A percentile compares a stretch with the other conserved stretches of the same genome.
Evolutionary conservation across 2,329 filamentous ascomycete genomes (phyloP).

Genomic region (Fusarium lateritium): DNA sequence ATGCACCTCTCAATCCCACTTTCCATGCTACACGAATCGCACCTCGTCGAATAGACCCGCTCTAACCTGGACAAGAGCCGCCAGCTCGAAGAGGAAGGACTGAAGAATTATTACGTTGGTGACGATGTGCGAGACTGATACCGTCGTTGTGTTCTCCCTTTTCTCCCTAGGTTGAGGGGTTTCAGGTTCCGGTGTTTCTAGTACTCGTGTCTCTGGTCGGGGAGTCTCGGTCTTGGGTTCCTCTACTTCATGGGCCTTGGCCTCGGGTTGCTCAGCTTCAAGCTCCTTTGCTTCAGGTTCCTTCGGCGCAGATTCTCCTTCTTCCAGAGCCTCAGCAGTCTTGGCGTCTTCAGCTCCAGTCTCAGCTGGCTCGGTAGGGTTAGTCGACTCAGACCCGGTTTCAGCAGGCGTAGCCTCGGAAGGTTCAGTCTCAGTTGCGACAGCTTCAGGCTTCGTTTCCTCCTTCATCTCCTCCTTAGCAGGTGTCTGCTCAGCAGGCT

Average conservation of each 20-base stretch:
- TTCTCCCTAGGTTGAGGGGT: conserved; percentile 36
- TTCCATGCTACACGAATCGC: conserved; percentile 63
- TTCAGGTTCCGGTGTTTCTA: conserved; percentile 35
- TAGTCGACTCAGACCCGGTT: not conserved
- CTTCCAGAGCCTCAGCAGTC: conserved; percentile 4
- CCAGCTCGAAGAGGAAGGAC: conserved; percentile 83
- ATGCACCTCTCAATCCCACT: conserved; percentile 4
- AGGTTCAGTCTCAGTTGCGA: not conserved
- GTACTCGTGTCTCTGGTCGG: conserved; percentile 21
- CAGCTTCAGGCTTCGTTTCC: not conserved
- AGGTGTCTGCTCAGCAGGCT: conserved; percentile 11
- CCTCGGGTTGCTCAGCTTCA: not conserved
- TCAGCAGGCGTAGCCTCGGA: conserved; percentile 4
- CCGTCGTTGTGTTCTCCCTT: conserved; percentile 56
- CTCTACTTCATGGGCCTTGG: conserved; percentile 3
- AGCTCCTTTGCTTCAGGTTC: not conserved
- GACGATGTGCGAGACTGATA: conserved; percentile 82
- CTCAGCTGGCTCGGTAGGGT: not conserved
- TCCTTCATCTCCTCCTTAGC: conserved; percentile 5
- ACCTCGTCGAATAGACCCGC: conserved; percentile 84
- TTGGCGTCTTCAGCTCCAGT: not conserved
- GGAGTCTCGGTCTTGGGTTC: conserved; percentile 15
- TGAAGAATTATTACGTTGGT: conserved; percentile 86
- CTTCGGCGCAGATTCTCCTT: not conserved
- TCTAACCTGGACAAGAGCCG: conserved; percentile 80